These are phyloP conservation scores for Stromatinia cepivora DNA, from an alignment of 2,329 filamentous ascomycete genomes.

Conservation along the genomic window DNA sequence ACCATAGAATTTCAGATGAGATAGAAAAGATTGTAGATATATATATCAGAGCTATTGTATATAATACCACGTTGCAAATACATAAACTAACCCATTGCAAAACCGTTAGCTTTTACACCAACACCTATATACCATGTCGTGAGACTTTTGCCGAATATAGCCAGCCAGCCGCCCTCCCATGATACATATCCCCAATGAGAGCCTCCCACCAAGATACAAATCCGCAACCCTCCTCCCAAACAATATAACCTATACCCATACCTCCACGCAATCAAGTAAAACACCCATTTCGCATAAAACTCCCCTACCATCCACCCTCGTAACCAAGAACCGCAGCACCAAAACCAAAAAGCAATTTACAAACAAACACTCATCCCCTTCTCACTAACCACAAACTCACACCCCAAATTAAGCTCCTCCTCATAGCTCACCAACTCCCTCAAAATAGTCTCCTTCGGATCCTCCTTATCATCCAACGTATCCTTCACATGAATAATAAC, in stretches of 20 bases:
- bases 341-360: not conserved
- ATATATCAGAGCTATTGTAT: not conserved
- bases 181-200: not conserved
- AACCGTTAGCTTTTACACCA: not conserved
- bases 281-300: not conserved
- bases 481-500: conserved; percentile 96
- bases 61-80: not conserved
- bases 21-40: not conserved
- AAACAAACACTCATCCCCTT: conserved; percentile 4
- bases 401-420: conserved; percentile 58
- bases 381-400: conserved; percentile 66
- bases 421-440: conserved; percentile 68
- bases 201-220: not conserved
- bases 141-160: conserved; percentile 1
- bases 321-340: not conserved
- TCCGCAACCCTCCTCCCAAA: not conserved
- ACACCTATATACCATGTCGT: conserved; percentile 2
- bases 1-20: not conserved
- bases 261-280: not conserved
- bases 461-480: conserved; percentile 68
- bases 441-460: conserved; percentile 66
- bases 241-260: not conserved
- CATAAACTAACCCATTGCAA: not conserved
- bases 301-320: not conserved
- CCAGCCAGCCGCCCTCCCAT: not conserved